Conservation (phyloP, 805 yeast species). For the Hanseniaspora hatyaiensis region DNA sequence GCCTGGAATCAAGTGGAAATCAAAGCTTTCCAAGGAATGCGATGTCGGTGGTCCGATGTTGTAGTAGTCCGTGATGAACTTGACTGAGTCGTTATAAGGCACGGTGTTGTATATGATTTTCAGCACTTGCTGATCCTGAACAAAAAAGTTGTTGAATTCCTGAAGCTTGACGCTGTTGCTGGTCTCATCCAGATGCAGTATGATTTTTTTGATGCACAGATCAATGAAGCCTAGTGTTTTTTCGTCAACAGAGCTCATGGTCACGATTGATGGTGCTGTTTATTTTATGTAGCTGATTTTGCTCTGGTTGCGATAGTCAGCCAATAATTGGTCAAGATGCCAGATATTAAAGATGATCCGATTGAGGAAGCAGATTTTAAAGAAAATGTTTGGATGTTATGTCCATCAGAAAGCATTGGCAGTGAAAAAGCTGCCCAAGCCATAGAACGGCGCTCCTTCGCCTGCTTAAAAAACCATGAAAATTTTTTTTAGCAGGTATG, state of each 20-base stretch:
- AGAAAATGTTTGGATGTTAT: no score
- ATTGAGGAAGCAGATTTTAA: no score
- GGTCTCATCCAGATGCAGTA: conserved; percentile 29
- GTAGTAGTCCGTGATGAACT: conserved; percentile 28
- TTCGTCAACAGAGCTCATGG: conserved; percentile 16
- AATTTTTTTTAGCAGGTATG: no score
- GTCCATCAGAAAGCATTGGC: no score
- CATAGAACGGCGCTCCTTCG: no score
- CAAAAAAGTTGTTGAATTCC: conserved; percentile 25
- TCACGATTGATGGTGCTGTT: no score
- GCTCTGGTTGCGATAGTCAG: no score
- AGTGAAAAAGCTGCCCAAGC: no score
- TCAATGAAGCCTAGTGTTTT: conserved; percentile 26
- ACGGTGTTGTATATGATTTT: conserved; percentile 27
- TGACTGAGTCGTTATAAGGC: conserved; percentile 24
- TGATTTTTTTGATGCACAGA: conserved; percentile 27
- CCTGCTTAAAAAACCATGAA: no score
- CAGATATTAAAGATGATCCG: no score
- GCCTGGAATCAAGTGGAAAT: conserved; percentile 58
- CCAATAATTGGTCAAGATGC: no score
- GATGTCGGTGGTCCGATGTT: conserved; percentile 35
- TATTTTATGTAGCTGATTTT: no score
- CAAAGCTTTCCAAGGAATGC: conserved; percentile 53
- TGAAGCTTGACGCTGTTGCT: conserved; percentile 25
- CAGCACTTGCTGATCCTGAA: conserved; percentile 19